These are phyloP conservation scores for Microcos paniculata DNA, from an alignment of 345 rosid genomes.

Conservation along the genomic window DNA sequence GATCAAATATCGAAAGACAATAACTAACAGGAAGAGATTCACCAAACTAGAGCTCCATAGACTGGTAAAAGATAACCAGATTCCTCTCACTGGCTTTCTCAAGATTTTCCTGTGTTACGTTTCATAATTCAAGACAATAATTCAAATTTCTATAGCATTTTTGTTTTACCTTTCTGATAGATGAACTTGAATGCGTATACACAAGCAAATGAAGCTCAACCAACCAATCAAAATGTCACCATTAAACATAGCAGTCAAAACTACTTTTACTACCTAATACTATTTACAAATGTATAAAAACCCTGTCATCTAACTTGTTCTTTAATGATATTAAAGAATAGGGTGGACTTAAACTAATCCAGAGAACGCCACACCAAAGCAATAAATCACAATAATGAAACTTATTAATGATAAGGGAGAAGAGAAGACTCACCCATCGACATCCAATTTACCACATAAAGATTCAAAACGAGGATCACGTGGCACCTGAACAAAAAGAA, in stretches of 20 bases:
- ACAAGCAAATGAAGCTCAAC: too few species aligned
- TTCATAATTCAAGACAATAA: not conserved
- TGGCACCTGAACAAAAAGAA: constrained; percentile 39
- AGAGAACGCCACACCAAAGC: not conserved
- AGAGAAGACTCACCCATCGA: constrained; percentile 29
- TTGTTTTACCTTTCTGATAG: not conserved
- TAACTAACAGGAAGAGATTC: not conserved
- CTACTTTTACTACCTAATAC: too few species aligned
- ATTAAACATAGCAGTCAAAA: too few species aligned
- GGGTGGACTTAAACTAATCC: not conserved
- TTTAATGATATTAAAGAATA: not conserved
- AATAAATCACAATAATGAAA: not conserved
- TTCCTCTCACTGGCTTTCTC: not conserved
- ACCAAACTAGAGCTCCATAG: not conserved
- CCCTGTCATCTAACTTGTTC: not conserved
- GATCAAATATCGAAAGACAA: not conserved
- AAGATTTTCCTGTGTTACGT: not conserved
- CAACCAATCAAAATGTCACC: too few species aligned
- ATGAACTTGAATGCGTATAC: not conserved
- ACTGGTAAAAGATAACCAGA: not conserved
- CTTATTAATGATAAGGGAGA: not conserved
- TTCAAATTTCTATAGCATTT: too few species aligned
- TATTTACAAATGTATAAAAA: not conserved
- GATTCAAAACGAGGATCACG: constrained; percentile 86
- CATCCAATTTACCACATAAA: too few species aligned